Base-by-base conservation (phyloP, 441 rosid species). In the Geranium incanum region DNA sequence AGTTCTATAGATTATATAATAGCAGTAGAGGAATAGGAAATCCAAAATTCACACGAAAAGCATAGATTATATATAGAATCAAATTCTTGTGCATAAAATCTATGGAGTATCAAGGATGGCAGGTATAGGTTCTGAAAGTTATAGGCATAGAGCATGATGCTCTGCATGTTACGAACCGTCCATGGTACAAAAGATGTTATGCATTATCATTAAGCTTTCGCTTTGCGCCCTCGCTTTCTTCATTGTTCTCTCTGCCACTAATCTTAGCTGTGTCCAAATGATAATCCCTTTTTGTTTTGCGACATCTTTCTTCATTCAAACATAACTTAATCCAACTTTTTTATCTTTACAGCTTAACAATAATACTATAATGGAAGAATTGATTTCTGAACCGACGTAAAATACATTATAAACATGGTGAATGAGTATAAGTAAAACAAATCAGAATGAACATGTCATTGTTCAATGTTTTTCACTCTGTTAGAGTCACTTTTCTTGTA, bases 341-440 rank as follows among this genome's bases (percentile, higher is more conserved):
- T n/a, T 23, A 64, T 71, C 80, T 77, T 78, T 79, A 73, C 82
- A 80, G 84, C 74, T 71, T 67, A 23, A 57, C 68, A 65, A 62
- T 68, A 68, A 6, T 55, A 38, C 41, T 23, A 38, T 68, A 68
- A 73, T 59, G 36, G 39, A 66, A 48, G 0, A 36, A 39, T 37
- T 11, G 65, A 41, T 71, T 62, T 33, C 50, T 33, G 45, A 75
- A 33, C 37, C 23, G n/a, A 57, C 9, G 45, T 21, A 33, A 19
- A 13, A 21, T 39, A 57, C 69, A 66, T 64, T 72, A 12, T 70
- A 57, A 50, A 55, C 21, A 69, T 41, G 36, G 12, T 48, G 57
- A 2, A 12, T 48, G n/a, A 9, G 13, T 9, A 48, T 2, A 48
- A 48, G 12, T 48, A 0, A 48, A 48, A 48, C 21, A 48, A 6